phyloP scores from a whole-genome alignment of 2,329 filamentous ascomycete genomes.

The Ascocoryne sarcoides region DNA sequence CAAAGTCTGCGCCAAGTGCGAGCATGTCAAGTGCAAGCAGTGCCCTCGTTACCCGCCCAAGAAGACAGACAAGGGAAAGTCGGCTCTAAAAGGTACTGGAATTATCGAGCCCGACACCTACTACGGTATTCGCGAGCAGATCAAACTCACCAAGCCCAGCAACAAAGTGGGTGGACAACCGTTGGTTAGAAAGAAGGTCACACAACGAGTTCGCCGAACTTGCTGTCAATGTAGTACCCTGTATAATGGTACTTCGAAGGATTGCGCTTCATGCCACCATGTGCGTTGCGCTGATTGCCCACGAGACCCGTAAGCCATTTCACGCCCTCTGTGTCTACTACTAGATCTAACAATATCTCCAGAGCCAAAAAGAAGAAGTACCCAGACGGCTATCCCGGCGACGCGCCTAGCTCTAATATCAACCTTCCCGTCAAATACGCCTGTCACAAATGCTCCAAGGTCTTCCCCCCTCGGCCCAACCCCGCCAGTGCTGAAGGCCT shows the following conservation, averaged over 20 bases:
- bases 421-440: slow-evolving; percentile 39
- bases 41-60: slow-evolving; percentile 61
- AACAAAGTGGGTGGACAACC: slow-evolving; percentile 57
- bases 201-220: slow-evolving; percentile 63
- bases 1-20: slow-evolving; percentile 67
- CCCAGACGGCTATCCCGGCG: slow-evolving; percentile 61
- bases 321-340: too few species aligned
- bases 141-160: slow-evolving; percentile 53
- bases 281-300: slow-evolving; percentile 72
- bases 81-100: slow-evolving; percentile 22
- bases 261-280: slow-evolving; percentile 63
- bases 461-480: slow-evolving; percentile 38
- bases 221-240: slow-evolving; percentile 66
- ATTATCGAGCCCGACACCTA: slow-evolving; percentile 19
- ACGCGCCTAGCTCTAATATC: slow-evolving; percentile 33
- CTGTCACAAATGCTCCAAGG: slow-evolving; percentile 55
- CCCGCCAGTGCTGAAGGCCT: slow-evolving; percentile 10
- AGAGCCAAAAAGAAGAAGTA: slow-evolving; percentile 61
- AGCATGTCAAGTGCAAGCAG: slow-evolving; percentile 71
- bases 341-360: too few species aligned
- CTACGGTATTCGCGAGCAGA: slow-evolving; percentile 32
- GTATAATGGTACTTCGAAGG: slow-evolving; percentile 50
- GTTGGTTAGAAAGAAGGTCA: slow-evolving; percentile 60
- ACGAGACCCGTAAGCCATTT: slow-evolving; percentile 60
- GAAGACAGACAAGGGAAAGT: slow-evolving; percentile 44